These are phyloP conservation scores for Uronychia setigera DNA, from an alignment of 73 alveolate genomes.

Conservation along the genomic window DNA sequence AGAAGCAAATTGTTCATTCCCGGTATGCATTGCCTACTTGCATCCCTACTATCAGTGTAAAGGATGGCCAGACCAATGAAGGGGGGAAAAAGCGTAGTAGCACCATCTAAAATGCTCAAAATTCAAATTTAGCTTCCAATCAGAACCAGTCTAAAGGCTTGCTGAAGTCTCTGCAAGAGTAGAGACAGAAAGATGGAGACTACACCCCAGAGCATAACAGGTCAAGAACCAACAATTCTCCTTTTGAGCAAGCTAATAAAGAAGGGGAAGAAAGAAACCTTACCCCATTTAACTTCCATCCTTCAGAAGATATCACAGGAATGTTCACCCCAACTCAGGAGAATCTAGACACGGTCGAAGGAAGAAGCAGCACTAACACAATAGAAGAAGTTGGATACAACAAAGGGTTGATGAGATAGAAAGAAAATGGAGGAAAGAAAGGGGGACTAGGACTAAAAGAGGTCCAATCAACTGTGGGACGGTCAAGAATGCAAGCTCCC, in stretches of 20 bases:
- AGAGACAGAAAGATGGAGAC: not conserved
- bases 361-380: not conserved
- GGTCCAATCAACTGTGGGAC: too few species aligned
- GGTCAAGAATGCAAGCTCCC: not conserved
- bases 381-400: not conserved
- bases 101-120: not conserved
- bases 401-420: not conserved
- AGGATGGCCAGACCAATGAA: not conserved
- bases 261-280: not conserved
- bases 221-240: not conserved
- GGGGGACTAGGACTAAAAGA: too few species aligned
- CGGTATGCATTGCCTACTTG: not conserved
- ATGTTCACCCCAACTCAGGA: too few species aligned
- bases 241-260: not conserved
- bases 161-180: not conserved
- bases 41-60: not conserved
- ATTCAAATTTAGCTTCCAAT: not conserved
- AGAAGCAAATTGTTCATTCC: too few species aligned
- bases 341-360: too few species aligned
- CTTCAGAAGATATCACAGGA: too few species aligned
- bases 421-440: too few species aligned
- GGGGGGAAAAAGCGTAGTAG: not conserved
- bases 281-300: not conserved
- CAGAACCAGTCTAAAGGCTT: not conserved
- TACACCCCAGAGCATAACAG: not conserved